Percentiles rank a stretch among this genome's conserved stretches.
phyloP scores from a whole-genome alignment of 176 grass and related monocot species.

The Cenchrus americanus region DNA sequence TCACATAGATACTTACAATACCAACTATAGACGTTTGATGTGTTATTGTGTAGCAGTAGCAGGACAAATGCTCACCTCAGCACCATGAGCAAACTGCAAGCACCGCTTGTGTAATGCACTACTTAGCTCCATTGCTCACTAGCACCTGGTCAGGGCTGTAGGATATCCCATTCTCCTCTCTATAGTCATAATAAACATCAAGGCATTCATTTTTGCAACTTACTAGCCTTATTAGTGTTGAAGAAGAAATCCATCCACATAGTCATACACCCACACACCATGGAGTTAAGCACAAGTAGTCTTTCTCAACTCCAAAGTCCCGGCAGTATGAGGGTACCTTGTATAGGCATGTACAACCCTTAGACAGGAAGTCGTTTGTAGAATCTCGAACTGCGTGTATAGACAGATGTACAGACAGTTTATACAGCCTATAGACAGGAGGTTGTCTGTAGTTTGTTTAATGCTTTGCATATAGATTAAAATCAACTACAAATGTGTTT shows the following conservation, averaged over 20 bases:
- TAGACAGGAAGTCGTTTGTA: too few species aligned
- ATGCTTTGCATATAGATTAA: too few species aligned
- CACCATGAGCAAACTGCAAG: constrained; percentile 83
- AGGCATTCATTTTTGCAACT: neutral
- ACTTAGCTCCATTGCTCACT: constrained; percentile 88
- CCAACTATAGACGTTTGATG: neutral
- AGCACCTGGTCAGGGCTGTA: constrained; percentile 75
- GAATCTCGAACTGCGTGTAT: too few species aligned
- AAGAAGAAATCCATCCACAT: constrained; percentile 1
- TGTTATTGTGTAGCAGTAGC: neutral
- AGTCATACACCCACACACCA: constrained; percentile 24
- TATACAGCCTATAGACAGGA: too few species aligned
- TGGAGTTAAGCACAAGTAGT: constrained; percentile 80
- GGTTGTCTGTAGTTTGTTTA: too few species aligned
- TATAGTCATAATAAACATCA: constrained; percentile 16
- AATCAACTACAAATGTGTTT: too few species aligned
- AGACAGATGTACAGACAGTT: too few species aligned
- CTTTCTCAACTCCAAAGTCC: constrained; percentile 81
- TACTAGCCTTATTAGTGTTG: neutral
- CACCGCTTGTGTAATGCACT: constrained; percentile 73
- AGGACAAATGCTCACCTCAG: constrained; percentile 53
- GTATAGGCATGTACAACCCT: constrained; percentile 43
- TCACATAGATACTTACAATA: neutral
- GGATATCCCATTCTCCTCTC: constrained; percentile 78
- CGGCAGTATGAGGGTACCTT: constrained; percentile 74